A percentile compares a stretch with the other conserved stretches of the same genome.
These are phyloP conservation scores for Byssothecium circinans DNA, from an alignment of 2,329 filamentous ascomycete genomes.

Conservation along the genomic window DNA sequence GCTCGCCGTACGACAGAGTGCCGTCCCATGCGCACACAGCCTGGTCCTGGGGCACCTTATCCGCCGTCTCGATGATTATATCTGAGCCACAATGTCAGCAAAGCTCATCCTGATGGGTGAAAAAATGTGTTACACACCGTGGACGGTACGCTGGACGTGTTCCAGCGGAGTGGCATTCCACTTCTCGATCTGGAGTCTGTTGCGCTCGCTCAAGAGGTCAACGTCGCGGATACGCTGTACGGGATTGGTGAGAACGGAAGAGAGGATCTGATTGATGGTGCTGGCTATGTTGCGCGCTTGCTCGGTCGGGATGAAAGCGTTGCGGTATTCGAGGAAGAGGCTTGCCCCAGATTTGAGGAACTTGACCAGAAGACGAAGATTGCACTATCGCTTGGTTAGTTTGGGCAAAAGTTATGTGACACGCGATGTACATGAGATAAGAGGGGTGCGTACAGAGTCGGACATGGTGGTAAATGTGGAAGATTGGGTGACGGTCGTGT, in stretches of 20 bases:
- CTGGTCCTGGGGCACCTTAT: constrained; percentile 12
- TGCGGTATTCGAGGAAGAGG: constrained; percentile 26
- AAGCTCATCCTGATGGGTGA: too few species aligned
- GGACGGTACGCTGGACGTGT: constrained; percentile 17
- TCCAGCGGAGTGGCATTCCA: constrained; percentile 22
- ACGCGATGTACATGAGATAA: too few species aligned
- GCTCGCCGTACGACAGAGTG: constrained; percentile 25
- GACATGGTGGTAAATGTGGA: constrained; percentile 13
- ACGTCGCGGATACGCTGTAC: constrained; percentile 5
- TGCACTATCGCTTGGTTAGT: constrained; percentile 12
- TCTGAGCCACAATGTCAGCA: not conserved
- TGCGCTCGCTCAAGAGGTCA: constrained; percentile 20
- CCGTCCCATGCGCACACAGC: constrained; percentile 34
- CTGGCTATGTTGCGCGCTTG: constrained; percentile 28
- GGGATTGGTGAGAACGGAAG: constrained; percentile 13
- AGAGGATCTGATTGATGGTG: constrained; percentile 21
- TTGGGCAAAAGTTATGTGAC: too few species aligned
- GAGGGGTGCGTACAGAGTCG: constrained; percentile 18
- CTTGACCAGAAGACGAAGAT: constrained; percentile 25
- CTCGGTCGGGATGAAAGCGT: constrained; percentile 23
- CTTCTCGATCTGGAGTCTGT: constrained; percentile 21
- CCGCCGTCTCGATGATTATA: constrained; percentile 13
- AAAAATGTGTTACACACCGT: constrained; percentile 6
- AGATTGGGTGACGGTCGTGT: not conserved
- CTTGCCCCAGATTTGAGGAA: constrained; percentile 22